Evolutionary conservation across 768 basidiomycete genomes (phyloP).

Genomic region (Brasilioporus rufonigricans): DNA sequence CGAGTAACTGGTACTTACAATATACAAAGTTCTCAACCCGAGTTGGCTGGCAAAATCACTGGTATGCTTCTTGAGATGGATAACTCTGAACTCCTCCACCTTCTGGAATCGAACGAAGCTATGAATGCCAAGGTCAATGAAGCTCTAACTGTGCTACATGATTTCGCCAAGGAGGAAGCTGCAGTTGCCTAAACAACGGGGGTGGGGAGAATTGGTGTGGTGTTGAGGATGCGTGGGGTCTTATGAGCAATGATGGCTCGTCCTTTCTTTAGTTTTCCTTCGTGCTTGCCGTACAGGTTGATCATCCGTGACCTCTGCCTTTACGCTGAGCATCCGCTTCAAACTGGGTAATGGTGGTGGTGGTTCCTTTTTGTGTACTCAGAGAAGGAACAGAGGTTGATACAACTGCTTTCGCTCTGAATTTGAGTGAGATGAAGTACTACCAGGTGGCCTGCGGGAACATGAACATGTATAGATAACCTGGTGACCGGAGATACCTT

Average conservation of each 20-base stretch:
- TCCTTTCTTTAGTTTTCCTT: constrained; percentile 44
- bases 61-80: constrained; percentile 99
- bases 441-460: too few species aligned
- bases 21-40: constrained; percentile 68
- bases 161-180: constrained; percentile 60
- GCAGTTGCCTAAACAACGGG: neutral
- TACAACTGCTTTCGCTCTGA: constrained; percentile 49
- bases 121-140: constrained; percentile 90
- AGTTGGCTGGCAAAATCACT: constrained; percentile 97
- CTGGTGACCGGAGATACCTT: too few species aligned
- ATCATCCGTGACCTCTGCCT: constrained; percentile 39
- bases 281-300: constrained; percentile 35
- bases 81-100: constrained; percentile 85
- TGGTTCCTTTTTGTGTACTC: constrained; percentile 53
- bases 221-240: constrained; percentile 18
- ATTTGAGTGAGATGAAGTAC: neutral
- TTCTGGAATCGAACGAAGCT: constrained; percentile 79
- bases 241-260: constrained; percentile 44
- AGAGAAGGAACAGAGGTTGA: constrained; percentile 55
- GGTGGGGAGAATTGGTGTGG: neutral
- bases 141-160: constrained; percentile 84
- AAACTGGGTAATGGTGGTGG: constrained; percentile 48
- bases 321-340: constrained; percentile 35
- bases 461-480: too few species aligned
- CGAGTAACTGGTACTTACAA: constrained; percentile 6